Conservation (phyloP, 2,329 filamentous ascomycete species). For the Colletotrichum chrysophilum region DNA sequence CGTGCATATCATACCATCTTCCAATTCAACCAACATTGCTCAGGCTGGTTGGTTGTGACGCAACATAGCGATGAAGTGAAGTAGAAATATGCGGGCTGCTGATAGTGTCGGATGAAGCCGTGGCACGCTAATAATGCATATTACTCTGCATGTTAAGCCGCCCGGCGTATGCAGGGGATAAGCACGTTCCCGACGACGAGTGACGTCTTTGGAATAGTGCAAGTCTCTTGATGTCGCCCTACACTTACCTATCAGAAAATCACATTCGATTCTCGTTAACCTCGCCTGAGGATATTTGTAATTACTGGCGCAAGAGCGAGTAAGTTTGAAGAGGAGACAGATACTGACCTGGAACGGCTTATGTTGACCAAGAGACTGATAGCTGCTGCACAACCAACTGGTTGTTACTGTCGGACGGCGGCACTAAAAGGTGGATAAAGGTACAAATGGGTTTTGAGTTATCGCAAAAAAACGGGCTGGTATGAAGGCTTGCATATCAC, state of each 20-base stretch:
- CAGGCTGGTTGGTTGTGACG: not conserved
- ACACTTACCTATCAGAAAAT: not conserved
- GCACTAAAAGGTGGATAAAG: not conserved
- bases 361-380: not conserved
- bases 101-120: not conserved
- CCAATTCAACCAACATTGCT: not conserved
- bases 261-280: not conserved
- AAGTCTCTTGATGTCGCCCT: not conserved
- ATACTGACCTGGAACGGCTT: not conserved
- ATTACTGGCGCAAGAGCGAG: not conserved
- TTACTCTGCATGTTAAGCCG: not conserved
- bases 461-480: not conserved
- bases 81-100: not conserved
- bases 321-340: not conserved
- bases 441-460: not conserved
- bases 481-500: constrained; percentile 1
- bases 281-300: not conserved
- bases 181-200: not conserved
- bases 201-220: not conserved
- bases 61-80: not conserved
- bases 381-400: not conserved
- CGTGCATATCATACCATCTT: not conserved
- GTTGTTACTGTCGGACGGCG: not conserved
- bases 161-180: constrained; percentile 13
- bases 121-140: not conserved